Evolutionary conservation across 2,329 filamentous ascomycete species (phyloP).

Genomic region (Arthrinium phaeospermum): DNA sequence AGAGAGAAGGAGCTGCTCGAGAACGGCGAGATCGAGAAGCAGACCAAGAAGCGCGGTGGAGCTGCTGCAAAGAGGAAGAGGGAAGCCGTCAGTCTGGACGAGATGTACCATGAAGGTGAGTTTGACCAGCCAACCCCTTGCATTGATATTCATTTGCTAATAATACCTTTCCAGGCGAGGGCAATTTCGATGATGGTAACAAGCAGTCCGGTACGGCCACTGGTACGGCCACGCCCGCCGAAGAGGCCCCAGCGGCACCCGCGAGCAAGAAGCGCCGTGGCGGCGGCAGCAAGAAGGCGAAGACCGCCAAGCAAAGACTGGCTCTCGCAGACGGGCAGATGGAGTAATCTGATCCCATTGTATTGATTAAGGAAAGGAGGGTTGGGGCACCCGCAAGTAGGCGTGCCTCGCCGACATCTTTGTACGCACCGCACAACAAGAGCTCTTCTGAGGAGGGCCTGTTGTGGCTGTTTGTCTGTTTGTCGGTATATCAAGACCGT

Average conservation of each 20-base stretch:
- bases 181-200: slow-evolving; percentile 88
- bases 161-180: slow-evolving; percentile 73
- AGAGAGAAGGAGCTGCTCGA: slow-evolving; percentile 87
- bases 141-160: slow-evolving; percentile 24
- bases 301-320: slow-evolving; percentile 71
- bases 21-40: slow-evolving; percentile 70
- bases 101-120: slow-evolving; percentile 99
- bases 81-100: slow-evolving; percentile 76
- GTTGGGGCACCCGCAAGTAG: not conserved
- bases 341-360: slow-evolving; percentile 37
- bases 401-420: not conserved
- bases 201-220: slow-evolving; percentile 64
- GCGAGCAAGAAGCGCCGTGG: slow-evolving; percentile 61
- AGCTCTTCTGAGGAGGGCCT: not conserved
- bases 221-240: slow-evolving; percentile 82
- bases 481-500: not conserved
- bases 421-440: not conserved
- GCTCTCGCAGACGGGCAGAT: slow-evolving; percentile 69
- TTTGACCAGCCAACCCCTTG: slow-evolving; percentile 26
- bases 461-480: not conserved
- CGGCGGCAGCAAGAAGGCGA: slow-evolving; percentile 65
- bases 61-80: slow-evolving; percentile 57
- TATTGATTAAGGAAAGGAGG: not conserved
- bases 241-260: slow-evolving; percentile 53
- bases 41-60: slow-evolving; percentile 62